Evolutionary conservation across 2,329 filamentous ascomycete species (phyloP).

Genomic region (Aspergillus ibericus): DNA sequence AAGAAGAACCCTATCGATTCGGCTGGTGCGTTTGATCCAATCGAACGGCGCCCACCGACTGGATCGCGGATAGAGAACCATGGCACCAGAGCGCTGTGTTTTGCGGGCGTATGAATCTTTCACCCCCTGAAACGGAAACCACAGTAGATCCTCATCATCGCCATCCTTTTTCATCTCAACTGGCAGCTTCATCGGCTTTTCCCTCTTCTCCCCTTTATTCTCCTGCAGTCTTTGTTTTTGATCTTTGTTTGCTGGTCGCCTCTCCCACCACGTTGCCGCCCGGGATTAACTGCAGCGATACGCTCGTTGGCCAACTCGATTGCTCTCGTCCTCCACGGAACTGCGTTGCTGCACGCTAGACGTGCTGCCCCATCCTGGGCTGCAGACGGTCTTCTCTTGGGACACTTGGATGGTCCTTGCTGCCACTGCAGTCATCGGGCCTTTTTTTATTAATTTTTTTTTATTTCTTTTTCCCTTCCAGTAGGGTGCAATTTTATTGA

Average conservation of each 20-base stretch:
- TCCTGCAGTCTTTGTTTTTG: constrained; percentile 2
- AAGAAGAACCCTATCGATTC: background rate
- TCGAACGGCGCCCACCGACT: background rate
- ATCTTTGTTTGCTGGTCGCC: background rate
- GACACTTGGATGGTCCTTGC: constrained; percentile 18
- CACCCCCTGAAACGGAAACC: constrained; percentile 24
- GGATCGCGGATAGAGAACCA: constrained; percentile 11
- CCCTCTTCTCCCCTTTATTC: constrained; percentile 5
- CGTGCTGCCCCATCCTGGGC: constrained; percentile 21
- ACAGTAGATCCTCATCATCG: constrained; percentile 27
- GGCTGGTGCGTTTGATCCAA: background rate
- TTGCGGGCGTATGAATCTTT: constrained; percentile 16
- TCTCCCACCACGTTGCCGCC: constrained; percentile 1
- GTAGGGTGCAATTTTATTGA: constrained; percentile 8
- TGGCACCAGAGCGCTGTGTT: constrained; percentile 15
- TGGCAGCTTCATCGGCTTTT: background rate
- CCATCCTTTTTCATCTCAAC: constrained; percentile 7
- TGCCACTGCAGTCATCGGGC: constrained; percentile 7
- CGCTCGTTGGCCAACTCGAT: constrained; percentile 9
- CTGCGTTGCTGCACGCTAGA: constrained; percentile 23
- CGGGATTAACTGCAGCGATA: constrained; percentile 9
- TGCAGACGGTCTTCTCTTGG: constrained; percentile 21
- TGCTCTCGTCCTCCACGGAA: background rate
- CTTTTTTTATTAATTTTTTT: constrained; percentile 10
- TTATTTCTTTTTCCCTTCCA: constrained; percentile 5